These are phyloP conservation scores for Aspergillus carlsbadensis DNA, from an alignment of 495 filamentous ascomycete species.

Conservation along the genomic window DNA sequence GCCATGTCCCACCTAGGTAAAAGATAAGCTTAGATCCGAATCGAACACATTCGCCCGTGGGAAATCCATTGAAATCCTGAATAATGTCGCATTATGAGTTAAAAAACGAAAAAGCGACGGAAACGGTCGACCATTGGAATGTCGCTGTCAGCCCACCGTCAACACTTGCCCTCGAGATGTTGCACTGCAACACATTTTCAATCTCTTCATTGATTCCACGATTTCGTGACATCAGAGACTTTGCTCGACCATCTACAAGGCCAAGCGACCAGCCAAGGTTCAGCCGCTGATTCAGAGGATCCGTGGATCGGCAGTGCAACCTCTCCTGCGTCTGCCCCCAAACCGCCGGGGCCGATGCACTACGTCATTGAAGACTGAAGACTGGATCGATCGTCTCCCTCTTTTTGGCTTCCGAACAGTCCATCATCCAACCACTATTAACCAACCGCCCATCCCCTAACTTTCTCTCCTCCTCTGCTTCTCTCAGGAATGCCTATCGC, in stretches of 20 bases:
- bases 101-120: background rate
- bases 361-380: constrained; percentile 25
- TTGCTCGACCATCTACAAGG: background rate
- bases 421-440: constrained; percentile 19
- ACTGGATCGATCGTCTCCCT: constrained; percentile 3
- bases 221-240: constrained; percentile 26
- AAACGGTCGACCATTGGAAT: constrained; percentile 8
- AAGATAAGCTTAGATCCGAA: constrained; percentile 8
- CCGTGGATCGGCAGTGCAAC: constrained; percentile 22
- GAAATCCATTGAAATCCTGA: background rate
- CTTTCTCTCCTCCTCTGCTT: constrained; percentile 11
- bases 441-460: constrained; percentile 1
- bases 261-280: background rate
- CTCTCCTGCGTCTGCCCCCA: background rate
- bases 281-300: constrained; percentile 6
- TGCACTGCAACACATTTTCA: background rate
- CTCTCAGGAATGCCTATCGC: constrained; percentile 20
- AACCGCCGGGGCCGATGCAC: background rate
- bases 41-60: background rate
- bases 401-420: constrained; percentile 32
- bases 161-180: constrained; percentile 2
- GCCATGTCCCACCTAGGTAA: constrained; percentile 1
- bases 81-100: constrained; percentile 1
- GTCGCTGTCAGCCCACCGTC: constrained; percentile 7
- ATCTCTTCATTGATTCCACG: background rate